Percentiles rank a stretch among this genome's conserved stretches.
phyloP scores from a whole-genome alignment of 768 basidiomycete genomes.

The Rhodotorula taiwanensis region DNA sequence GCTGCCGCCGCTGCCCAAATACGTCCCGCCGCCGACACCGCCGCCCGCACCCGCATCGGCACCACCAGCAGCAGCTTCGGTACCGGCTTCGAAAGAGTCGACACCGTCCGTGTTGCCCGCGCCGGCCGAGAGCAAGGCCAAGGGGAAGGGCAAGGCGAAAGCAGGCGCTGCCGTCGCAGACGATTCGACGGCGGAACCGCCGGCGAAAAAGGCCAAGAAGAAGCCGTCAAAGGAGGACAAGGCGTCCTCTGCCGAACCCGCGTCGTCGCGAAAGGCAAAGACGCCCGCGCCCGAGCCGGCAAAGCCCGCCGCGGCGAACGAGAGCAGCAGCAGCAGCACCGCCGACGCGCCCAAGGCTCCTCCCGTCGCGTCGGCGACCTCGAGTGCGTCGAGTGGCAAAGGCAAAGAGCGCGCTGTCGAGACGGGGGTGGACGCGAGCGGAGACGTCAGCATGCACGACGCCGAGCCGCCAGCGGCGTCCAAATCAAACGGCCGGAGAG shows the following conservation, averaged over 20 bases:
- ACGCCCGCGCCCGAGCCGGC: too few species aligned
- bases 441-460: not conserved
- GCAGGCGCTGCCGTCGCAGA: not conserved
- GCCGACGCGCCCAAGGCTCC: too few species aligned
- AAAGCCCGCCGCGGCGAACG: too few species aligned
- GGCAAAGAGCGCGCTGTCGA: not conserved
- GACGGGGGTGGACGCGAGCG: slow-evolving; percentile 1
- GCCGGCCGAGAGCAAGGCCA: slow-evolving; percentile 14
- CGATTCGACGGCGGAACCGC: not conserved
- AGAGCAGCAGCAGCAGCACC: too few species aligned
- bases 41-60: not conserved
- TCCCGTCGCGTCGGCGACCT: not conserved
- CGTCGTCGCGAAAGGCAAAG: too few species aligned
- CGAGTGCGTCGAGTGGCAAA: not conserved
- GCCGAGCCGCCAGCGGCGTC: not conserved
- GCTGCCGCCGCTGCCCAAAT: slow-evolving; percentile 36
- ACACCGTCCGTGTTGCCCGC: not conserved
- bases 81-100: not conserved
- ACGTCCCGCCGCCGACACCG: slow-evolving; percentile 22
- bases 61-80: not conserved
- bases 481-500: not conserved
- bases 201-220: not conserved
- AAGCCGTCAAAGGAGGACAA: too few species aligned
- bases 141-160: slow-evolving; percentile 2
- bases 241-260: too few species aligned